Evolutionary conservation across 2,329 filamentous ascomycete species (phyloP), one percentile per base, ranked within the genome.

Genomic region (Pseudogymnoascus sp.): DNA sequence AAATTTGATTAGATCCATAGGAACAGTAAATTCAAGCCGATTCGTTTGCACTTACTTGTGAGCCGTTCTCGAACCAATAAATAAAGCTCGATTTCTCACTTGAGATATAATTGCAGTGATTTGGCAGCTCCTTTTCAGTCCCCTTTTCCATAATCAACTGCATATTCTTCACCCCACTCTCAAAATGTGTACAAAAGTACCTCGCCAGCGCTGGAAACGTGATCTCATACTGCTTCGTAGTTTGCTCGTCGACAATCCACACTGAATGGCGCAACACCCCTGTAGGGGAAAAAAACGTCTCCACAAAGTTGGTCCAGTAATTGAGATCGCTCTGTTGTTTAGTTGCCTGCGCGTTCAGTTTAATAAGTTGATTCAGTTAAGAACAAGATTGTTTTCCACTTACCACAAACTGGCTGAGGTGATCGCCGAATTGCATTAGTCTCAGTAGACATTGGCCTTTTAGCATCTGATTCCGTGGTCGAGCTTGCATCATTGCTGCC

Each of bases 131-230:
- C 60, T 79, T 80, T 66, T 88, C 85, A 0, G 76, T 76, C 2
- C 80, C 80, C 70, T 85, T 87, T 69, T 96, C 92, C 70, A 96
- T 83, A 22, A 92, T 85, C 72, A 98, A 83, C 73, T 96, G 91
- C 69, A 98, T 90, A 62, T 87, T 90, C 69, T 85, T 89, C 62
- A 97, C 87, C 6, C 92, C 93, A 65, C 91, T 93, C 63, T 89
- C 88, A 73, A 95, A 97, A 70, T 96, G 89, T 0, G 91, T 93
- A 70, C 89, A 86, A 73, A 96, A 97, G 75, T 95, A 98, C 70
- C 93, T 87, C 35, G 93, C 86, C 53, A 99, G 81, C 0, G 90
- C 90, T 3, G 92, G 85, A 64, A 85, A 90, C 2, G 88, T 84
- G 59, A 98, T 91, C 73, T 97, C 93, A 70, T 93, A 97, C 70